Evolutionary conservation across 2,329 filamentous ascomycete genomes (phyloP).

Genomic region (Camptophora hylomeconis): DNA sequence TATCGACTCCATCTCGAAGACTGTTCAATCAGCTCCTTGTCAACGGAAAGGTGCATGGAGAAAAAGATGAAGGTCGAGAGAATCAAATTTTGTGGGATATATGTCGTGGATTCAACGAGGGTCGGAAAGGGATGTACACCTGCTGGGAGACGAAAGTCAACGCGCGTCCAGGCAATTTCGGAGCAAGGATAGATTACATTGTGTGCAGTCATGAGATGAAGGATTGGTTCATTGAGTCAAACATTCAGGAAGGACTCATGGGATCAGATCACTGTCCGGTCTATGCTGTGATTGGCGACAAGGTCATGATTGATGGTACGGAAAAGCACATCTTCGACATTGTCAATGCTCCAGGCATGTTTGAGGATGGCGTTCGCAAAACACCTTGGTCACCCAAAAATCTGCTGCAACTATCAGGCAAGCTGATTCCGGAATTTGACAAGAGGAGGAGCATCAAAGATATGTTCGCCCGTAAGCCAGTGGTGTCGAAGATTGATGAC

Average conservation of each 20-base stretch:
- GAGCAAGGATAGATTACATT: conserved; percentile 86
- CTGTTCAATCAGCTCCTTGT: conserved; percentile 78
- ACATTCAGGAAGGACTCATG: conserved; percentile 87
- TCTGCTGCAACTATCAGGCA: conserved; percentile 62
- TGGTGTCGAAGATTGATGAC: conserved; percentile 11
- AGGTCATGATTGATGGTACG: conserved; percentile 38
- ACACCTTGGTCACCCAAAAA: conserved; percentile 55
- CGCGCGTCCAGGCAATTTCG: conserved; percentile 87
- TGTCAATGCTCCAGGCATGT: conserved; percentile 65
- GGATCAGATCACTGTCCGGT: conserved; percentile 96
- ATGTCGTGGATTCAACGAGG: conserved; percentile 66
- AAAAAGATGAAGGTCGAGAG: conserved; percentile 57
- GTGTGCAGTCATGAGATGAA: conserved; percentile 69
- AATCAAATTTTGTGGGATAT: conserved; percentile 68
- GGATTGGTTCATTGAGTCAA: conserved; percentile 63
- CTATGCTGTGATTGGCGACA: conserved; percentile 59
- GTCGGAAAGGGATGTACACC: conserved; percentile 82
- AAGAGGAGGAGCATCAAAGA: conserved; percentile 75
- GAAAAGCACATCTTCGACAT: conserved; percentile 52
- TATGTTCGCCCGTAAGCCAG: conserved; percentile 63
- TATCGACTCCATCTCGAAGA: conserved; percentile 57
- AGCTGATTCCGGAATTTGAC: conserved; percentile 76
- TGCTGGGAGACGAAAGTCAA: conserved; percentile 95
- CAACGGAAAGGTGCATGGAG: conserved; percentile 53
- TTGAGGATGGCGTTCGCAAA: conserved; percentile 51